These are phyloP conservation scores for Umbelopsis sp. DNA, from an alignment of 192 early-diverging fungal species.

Conservation along the genomic window DNA sequence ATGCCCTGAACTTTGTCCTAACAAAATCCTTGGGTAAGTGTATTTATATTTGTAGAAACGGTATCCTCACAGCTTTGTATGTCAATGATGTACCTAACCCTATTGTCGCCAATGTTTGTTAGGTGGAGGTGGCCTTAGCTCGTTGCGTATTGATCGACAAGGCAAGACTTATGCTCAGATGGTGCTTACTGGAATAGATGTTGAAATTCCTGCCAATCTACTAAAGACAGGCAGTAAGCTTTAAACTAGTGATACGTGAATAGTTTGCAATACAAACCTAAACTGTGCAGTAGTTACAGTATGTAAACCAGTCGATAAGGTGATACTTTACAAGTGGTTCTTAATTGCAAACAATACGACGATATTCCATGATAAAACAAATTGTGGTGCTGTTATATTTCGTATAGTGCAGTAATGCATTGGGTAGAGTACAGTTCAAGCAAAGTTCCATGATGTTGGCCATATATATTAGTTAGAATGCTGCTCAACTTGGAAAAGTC, in stretches of 20 bases:
- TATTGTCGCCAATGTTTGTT: neutral
- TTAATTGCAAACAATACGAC: too few species aligned
- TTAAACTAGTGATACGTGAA: neutral
- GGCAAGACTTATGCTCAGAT: constrained; percentile 72
- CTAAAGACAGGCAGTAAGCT: neutral
- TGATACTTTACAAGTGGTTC: too few species aligned
- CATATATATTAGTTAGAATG: neutral
- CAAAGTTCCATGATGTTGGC: too few species aligned
- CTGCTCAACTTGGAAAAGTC: constrained; percentile 16
- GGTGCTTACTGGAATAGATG: constrained; percentile 48
- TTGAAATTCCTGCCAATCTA: constrained; percentile 48
- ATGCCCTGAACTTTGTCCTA: constrained; percentile 65
- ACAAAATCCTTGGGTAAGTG: constrained; percentile 56
- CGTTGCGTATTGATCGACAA: constrained; percentile 61
- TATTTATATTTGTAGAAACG: neutral
- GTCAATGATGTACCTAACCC: too few species aligned
- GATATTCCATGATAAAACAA: too few species aligned
- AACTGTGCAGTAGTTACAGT: too few species aligned
- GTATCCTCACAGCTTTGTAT: neutral
- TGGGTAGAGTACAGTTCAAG: too few species aligned
- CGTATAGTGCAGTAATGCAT: too few species aligned
- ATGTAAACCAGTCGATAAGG: too few species aligned
- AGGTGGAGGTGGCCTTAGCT: constrained; percentile 65
- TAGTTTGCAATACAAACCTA: neutral
- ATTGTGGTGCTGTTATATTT: too few species aligned